These are phyloP conservation scores for Fraxinus xanthoxyloides DNA, from an alignment of 305 asterid species.

Conservation along the genomic window DNA sequence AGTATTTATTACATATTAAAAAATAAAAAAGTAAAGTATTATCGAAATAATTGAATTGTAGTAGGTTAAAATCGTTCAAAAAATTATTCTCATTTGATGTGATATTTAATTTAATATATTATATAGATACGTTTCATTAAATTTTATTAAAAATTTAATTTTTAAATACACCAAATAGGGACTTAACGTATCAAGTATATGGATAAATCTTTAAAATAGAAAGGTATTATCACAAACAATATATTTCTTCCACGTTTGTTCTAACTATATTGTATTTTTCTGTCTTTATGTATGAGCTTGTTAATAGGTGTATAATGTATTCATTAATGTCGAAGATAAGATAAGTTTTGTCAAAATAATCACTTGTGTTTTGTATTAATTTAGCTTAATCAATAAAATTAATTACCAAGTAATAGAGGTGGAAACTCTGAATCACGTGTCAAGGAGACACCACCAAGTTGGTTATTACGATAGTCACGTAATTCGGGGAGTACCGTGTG, in stretches of 20 bases:
- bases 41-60: neutral
- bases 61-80: neutral
- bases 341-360: neutral
- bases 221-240: neutral
- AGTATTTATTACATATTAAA: neutral
- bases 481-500: slow-evolving; percentile 12
- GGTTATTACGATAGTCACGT: slow-evolving; percentile 24
- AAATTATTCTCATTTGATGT: no score
- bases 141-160: neutral
- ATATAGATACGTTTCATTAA: neutral
- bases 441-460: slow-evolving; percentile 1
- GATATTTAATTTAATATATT: neutral
- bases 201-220: neutral
- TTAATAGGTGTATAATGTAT: neutral
- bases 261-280: neutral
- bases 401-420: neutral
- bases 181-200: neutral
- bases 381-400: neutral
- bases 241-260: neutral
- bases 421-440: slow-evolving; percentile 20
- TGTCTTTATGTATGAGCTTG: neutral
- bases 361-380: neutral
- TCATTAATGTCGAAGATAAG: neutral
- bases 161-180: neutral
- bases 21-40: no score